phyloP scores from a whole-genome alignment of 805 yeast genomes.

The Yamadazyma paraphyllophila region DNA sequence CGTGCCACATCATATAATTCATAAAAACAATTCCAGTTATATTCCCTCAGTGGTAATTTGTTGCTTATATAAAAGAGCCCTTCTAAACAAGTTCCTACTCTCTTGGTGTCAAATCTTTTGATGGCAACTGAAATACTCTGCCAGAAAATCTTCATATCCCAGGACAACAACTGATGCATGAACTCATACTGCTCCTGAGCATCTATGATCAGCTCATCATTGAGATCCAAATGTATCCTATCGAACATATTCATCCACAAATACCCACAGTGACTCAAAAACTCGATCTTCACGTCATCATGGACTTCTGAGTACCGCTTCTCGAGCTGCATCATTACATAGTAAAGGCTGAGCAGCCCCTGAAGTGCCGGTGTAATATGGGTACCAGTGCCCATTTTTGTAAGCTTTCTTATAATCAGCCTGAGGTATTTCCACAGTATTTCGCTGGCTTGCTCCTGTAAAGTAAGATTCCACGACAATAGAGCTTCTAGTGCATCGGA shows the following conservation, averaged over 20 bases:
- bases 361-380: not conserved
- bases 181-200: slow-evolving; percentile 7
- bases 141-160: slow-evolving; percentile 9
- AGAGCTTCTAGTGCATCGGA: slow-evolving; percentile 20
- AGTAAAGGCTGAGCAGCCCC: not conserved
- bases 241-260: slow-evolving; percentile 9
- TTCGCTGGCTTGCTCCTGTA: slow-evolving; percentile 25
- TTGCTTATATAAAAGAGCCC: slow-evolving; percentile 11
- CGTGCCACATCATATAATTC: slow-evolving; percentile 18
- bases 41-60: slow-evolving; percentile 5
- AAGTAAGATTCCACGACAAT: slow-evolving; percentile 31
- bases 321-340: slow-evolving; percentile 2
- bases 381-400: not conserved
- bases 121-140: not conserved
- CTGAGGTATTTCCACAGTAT: slow-evolving; percentile 11
- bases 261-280: slow-evolving; percentile 6
- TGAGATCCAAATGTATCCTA: slow-evolving; percentile 1
- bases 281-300: slow-evolving; percentile 1
- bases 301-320: not conserved
- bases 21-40: slow-evolving; percentile 27
- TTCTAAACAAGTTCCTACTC: slow-evolving; percentile 2
- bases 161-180: slow-evolving; percentile 6
- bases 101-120: not conserved
- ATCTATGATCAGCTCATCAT: not conserved
- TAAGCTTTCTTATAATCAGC: slow-evolving; percentile 3